Conservation (phyloP, 2,329 filamentous ascomycete genomes). For the Raffaelea deltoideospora region DNA sequence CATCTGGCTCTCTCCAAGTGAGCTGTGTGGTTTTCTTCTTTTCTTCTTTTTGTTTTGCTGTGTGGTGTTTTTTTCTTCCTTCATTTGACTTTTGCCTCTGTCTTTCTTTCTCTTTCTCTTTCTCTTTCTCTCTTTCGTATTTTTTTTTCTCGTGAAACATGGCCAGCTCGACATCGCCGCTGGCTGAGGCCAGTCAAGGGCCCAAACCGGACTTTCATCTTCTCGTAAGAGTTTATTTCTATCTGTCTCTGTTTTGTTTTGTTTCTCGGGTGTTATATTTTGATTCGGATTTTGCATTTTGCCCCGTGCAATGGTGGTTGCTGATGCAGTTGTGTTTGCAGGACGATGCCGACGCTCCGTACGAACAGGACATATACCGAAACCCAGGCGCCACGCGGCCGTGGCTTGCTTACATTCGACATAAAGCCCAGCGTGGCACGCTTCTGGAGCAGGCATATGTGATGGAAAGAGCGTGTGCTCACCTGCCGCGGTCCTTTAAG, state of each 20-base stretch:
- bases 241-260: not conserved
- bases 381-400: constrained; percentile 77
- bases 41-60: no score
- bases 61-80: no score
- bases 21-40: no score
- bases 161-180: no score
- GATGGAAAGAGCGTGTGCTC: constrained; percentile 79
- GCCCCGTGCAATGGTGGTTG: no score
- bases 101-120: no score
- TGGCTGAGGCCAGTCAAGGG: constrained; percentile 1
- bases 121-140: no score
- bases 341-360: constrained; percentile 75
- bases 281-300: no score
- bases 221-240: constrained; percentile 1
- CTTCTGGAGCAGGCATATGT: constrained; percentile 72
- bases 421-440: constrained; percentile 77
- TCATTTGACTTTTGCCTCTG: no score
- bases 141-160: not conserved
- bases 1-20: no score
- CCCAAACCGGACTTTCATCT: constrained; percentile 6
- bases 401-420: constrained; percentile 87
- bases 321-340: no score
- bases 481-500: constrained; percentile 91
- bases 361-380: constrained; percentile 89
- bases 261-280: not conserved